A percentile compares a stretch with the other conserved stretches of the same genome.
Conservation (phyloP, 1,139 yeast species). For the Scheffersomyces illinoinensis region DNA sequence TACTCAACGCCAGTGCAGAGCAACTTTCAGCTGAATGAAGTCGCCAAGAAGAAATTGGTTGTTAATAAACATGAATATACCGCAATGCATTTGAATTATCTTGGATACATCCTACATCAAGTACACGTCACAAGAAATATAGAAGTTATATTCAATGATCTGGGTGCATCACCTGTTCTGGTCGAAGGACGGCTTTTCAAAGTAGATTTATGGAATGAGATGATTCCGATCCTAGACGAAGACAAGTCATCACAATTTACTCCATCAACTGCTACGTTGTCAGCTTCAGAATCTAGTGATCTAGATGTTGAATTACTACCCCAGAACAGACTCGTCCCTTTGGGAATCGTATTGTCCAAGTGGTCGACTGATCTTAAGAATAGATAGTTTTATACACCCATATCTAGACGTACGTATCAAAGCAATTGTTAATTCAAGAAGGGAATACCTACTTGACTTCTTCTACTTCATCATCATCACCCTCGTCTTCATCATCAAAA, state of each 20-base stretch:
- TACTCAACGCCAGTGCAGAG: background rate
- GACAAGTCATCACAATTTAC: background rate
- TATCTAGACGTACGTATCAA: background rate
- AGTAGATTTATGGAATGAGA: background rate
- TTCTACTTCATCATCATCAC: constrained; percentile 18
- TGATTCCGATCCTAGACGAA: background rate
- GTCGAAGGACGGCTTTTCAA: background rate
- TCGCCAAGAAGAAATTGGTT: background rate
- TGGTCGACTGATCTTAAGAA: background rate
- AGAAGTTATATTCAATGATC: background rate
- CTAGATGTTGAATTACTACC: background rate
- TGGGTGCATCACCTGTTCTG: background rate
- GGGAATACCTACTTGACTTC: background rate
- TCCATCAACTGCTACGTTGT: background rate
- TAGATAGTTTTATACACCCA: background rate
- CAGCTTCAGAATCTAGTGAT: background rate
- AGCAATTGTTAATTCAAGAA: background rate
- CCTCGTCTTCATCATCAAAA: constrained; percentile 32
- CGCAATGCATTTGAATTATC: background rate
- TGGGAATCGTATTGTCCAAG: background rate
- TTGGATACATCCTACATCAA: background rate
- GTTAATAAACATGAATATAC: background rate
- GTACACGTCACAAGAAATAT: background rate
- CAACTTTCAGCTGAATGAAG: background rate
- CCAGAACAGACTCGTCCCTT: background rate